phyloP scores from a whole-genome alignment of 1,284 basidiomycete genomes.

The Fomitopsis betulina region DNA sequence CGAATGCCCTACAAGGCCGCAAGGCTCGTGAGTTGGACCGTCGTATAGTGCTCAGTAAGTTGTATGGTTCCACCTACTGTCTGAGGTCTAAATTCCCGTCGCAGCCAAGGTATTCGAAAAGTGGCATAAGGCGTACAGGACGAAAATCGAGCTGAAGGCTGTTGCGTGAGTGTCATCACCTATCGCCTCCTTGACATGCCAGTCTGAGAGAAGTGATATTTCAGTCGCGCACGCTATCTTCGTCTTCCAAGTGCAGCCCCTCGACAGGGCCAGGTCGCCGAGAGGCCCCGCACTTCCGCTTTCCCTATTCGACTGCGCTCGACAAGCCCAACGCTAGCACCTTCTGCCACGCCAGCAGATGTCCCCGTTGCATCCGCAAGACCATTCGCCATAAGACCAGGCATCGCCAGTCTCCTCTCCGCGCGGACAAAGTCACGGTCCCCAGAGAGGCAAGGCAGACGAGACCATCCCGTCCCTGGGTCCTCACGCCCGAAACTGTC shows the following conservation, averaged over 20 bases:
- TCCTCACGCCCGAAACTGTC: conserved; percentile 19
- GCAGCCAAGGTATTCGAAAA: conserved; percentile 55
- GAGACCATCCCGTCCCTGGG: conserved; percentile 6
- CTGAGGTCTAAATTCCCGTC: conserved; percentile 14
- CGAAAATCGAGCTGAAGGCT: conserved; percentile 71
- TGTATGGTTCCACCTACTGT: background rate
- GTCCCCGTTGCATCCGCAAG: conserved; percentile 24
- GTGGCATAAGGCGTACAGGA: conserved; percentile 63
- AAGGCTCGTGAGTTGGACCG: conserved; percentile 60
- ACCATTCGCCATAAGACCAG: conserved; percentile 22
- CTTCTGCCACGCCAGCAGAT: conserved; percentile 17
- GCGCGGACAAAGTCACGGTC: conserved; percentile 23
- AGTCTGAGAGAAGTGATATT: conserved; percentile 14
- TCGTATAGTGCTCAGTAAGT: conserved; percentile 53
- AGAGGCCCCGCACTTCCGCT: conserved; percentile 10
- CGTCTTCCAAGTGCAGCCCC: conserved; percentile 51
- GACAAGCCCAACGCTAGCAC: conserved; percentile 21
- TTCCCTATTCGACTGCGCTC: conserved; percentile 26
- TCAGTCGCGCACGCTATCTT: conserved; percentile 64
- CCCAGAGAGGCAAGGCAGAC: conserved; percentile 30
- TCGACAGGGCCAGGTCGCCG: conserved; percentile 19
- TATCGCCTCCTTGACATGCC: background rate
- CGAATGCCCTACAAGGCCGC: conserved; percentile 58
- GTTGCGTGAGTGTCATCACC: conserved; percentile 58
- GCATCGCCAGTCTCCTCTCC: conserved; percentile 36